A percentile compares a stretch with the other conserved stretches of the same genome.
phyloP scores from a whole-genome alignment of 805 yeast species.

The Geotrichum ghanense region DNA sequence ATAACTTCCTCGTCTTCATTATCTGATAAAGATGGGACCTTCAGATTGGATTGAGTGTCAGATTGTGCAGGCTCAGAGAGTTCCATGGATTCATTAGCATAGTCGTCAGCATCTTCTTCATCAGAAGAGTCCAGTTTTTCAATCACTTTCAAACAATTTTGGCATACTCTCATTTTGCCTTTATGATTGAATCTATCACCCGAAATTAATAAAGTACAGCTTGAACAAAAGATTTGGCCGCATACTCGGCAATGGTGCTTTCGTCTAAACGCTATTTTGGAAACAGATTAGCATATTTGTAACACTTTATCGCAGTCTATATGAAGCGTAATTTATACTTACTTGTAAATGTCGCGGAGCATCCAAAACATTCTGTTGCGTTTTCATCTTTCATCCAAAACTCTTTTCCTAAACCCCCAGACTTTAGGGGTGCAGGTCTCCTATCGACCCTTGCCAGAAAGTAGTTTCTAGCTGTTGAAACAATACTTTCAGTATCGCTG shows the following conservation, averaged over 20 bases:
- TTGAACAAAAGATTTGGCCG: constrained; percentile 87
- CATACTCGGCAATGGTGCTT: constrained; percentile 93
- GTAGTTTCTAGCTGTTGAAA: constrained; percentile 8
- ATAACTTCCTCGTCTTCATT: neutral
- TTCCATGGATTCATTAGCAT: neutral
- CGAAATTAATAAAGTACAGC: constrained; percentile 63
- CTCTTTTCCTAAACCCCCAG: constrained; percentile 43
- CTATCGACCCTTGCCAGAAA: constrained; percentile 8
- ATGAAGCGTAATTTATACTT: no score
- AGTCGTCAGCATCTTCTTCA: neutral
- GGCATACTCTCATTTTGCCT: constrained; percentile 69
- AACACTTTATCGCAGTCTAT: no score
- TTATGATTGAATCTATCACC: constrained; percentile 52
- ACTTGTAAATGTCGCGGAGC: constrained; percentile 63
- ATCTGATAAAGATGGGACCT: neutral
- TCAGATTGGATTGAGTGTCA: neutral
- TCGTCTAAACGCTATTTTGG: constrained; percentile 51
- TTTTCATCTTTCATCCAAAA: constrained; percentile 97
- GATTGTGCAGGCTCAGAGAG: neutral
- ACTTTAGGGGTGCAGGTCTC: constrained; percentile 8
- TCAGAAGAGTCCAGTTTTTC: constrained; percentile 42
- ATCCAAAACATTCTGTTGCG: constrained; percentile 76
- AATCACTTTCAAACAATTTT: constrained; percentile 51
- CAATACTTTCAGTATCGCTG: constrained; percentile 19
- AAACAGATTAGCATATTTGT: neutral